A percentile compares a stretch with the other conserved stretches of the same genome.
These are phyloP conservation scores for Candida insectorum DNA, from an alignment of 805 yeast species.

Conservation along the genomic window DNA sequence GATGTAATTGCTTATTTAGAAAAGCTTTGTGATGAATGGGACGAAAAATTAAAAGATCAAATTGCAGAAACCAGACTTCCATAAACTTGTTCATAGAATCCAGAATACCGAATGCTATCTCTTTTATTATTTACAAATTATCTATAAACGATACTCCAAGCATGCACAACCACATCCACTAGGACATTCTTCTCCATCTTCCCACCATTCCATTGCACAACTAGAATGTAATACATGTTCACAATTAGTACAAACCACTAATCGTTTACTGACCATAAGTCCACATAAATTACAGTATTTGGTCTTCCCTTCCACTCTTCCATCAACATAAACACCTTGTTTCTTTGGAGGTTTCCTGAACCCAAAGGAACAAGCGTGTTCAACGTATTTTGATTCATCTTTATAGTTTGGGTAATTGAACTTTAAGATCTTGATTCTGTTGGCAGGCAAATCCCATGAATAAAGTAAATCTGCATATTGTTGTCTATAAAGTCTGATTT, in stretches of 20 bases:
- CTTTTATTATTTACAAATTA: no score
- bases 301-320: slow-evolving; percentile 14
- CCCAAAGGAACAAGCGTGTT: slow-evolving; percentile 35
- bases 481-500: slow-evolving; percentile 46
- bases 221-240: slow-evolving; percentile 74
- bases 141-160: no score
- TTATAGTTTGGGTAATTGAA: slow-evolving; percentile 45
- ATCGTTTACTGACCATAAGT: slow-evolving; percentile 53
- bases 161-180: slow-evolving; percentile 86
- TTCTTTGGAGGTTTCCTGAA: slow-evolving; percentile 18
- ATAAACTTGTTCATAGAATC: slow-evolving; percentile 10
- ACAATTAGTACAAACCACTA: slow-evolving; percentile 69
- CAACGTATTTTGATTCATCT: slow-evolving; percentile 15
- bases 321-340: slow-evolving; percentile 11
- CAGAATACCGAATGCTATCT: no score
- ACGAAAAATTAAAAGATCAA: slow-evolving; percentile 67
- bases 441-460: slow-evolving; percentile 81
- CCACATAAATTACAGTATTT: slow-evolving; percentile 67
- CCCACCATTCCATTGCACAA: slow-evolving; percentile 86
- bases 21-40: slow-evolving; percentile 63
- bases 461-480: slow-evolving; percentile 77
- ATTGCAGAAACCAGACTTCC: slow-evolving; percentile 50
- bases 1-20: slow-evolving; percentile 69
- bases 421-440: slow-evolving; percentile 74
- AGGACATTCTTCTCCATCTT: slow-evolving; percentile 42